Base-by-base conservation (phyloP, 2,329 filamentous ascomycete genomes). In the Neonectria magnoliae region DNA sequence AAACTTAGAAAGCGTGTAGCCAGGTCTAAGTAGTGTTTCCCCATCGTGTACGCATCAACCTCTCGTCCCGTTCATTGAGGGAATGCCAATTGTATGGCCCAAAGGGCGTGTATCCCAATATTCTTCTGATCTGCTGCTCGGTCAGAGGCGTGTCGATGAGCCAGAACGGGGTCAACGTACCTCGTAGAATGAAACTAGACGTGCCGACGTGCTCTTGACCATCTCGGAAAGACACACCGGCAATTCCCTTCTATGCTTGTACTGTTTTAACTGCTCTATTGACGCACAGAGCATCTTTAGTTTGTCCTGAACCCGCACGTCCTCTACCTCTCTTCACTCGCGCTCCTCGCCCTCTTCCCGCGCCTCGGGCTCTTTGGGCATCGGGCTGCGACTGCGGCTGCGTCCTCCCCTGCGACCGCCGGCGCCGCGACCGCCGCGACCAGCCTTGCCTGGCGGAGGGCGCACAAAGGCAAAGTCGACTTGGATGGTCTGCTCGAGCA, bases 381-480 rank as follows among this genome's bases (percentile, higher is more conserved):
- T 81, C 3, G 83, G 84, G 63, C 84, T 86, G 47, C 82, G 77
- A 71, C 84, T 86, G 50, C 85, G 80, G 67, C 83, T 84, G 60
- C 85, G 74, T 41, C 82, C 80, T 65, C 81, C 78, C 64, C 81
- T 79, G 36, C 83, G 76, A 3, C 80, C 78, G 14, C 80, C 80
- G 3, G 78, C 76, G 4, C 71, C 77, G 33, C 81, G 77, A 20
- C 79, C 80, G 10, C 76, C 76, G 1, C 78, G 75, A 1, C 78
- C 80, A 3, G 77, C 78, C 54, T 81, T 79, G 60, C 83, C 85
- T 18, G 90, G 91, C 16, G 92, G 92, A 62, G 93, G 93, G 53
- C 93, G 84, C 64, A 96, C 93, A 76, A 96, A 96, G 1, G 92
- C 93, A 79, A 94, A 96, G 81, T 96, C 93, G 65, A 95, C 92